phyloP scores from a whole-genome alignment of 2,329 filamentous ascomycete species.

The Diaporthe helianthi region DNA sequence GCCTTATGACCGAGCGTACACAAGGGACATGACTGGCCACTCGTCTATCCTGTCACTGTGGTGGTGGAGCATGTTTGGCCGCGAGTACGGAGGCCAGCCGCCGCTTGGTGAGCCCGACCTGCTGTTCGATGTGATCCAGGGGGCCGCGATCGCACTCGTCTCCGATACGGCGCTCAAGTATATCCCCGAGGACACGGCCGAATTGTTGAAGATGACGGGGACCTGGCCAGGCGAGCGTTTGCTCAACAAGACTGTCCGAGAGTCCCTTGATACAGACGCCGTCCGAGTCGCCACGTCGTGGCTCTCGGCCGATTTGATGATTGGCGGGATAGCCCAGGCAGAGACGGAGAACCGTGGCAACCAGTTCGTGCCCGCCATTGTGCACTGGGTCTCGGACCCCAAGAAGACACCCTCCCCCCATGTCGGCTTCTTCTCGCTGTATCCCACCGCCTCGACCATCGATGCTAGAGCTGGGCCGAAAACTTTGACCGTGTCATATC shows the following conservation, averaged over 20 bases:
- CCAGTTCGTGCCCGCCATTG: conserved; percentile 53
- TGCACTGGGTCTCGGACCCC: conserved; percentile 53
- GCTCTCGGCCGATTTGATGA: conserved; percentile 51
- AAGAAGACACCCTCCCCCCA: conserved; percentile 48
- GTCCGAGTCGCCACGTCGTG: conserved; percentile 48
- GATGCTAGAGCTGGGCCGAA: conserved; percentile 46
- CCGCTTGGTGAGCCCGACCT: conserved; percentile 49
- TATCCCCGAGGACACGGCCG: conserved; percentile 41
- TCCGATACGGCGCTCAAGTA: conserved; percentile 42
- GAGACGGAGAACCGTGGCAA: conserved; percentile 48
- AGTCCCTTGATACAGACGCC: conserved; percentile 43
- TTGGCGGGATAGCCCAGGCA: conserved; percentile 47
- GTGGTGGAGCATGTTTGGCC: conserved; percentile 52
- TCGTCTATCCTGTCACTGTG: conserved; percentile 50
- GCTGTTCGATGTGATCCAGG: conserved; percentile 50
- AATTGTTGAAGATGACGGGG: conserved; percentile 42
- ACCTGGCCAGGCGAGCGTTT: conserved; percentile 45
- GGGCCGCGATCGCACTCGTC: conserved; percentile 48
- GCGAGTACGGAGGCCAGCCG: conserved; percentile 47
- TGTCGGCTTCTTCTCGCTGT: conserved; percentile 49
- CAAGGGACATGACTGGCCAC: conserved; percentile 48
- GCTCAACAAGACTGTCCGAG: conserved; percentile 46
- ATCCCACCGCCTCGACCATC: conserved; percentile 52
- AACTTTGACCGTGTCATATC: conserved; percentile 46
- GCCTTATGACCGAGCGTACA: conserved; percentile 48